Percentiles rank a stretch among this genome's conserved stretches.
Evolutionary conservation across 1,284 basidiomycete genomes (phyloP).

Genomic region (Ceratobasidium sp.): DNA sequence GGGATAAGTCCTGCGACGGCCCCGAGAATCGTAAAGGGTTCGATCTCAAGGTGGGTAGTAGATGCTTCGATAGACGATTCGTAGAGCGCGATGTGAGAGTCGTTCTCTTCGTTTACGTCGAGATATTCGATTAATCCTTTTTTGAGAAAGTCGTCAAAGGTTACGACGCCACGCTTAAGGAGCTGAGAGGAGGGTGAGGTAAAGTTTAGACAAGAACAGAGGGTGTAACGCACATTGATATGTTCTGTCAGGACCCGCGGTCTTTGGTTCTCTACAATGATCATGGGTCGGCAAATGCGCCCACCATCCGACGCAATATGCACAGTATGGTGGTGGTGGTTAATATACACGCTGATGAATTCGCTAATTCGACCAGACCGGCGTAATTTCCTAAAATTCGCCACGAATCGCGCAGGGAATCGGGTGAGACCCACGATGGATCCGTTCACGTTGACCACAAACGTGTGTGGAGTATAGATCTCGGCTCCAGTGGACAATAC

Average conservation of each 20-base stretch:
- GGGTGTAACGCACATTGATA: conserved; percentile 70
- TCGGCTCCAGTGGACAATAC: conserved; percentile 93
- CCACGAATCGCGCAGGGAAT: conserved; percentile 87
- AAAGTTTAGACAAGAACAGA: neutral
- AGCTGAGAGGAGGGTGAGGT: conserved; percentile 57
- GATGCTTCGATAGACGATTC: conserved; percentile 85
- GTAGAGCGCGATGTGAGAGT: conserved; percentile 96
- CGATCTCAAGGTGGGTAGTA: conserved; percentile 99
- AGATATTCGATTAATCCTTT: conserved; percentile 99
- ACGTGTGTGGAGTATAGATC: conserved; percentile 92
- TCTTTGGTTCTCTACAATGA: conserved; percentile 91
- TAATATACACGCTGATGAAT: conserved; percentile 98
- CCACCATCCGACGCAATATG: conserved; percentile 99
- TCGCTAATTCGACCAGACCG: conserved; percentile 94
- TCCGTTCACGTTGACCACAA: conserved; percentile 98
- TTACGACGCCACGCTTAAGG: conserved; percentile 82
- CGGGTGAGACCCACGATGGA: conserved; percentile 95
- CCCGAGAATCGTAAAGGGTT: conserved; percentile 98
- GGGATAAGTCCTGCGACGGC: conserved; percentile 99
- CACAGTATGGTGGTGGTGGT: conserved; percentile 94
- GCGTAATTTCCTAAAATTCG: conserved; percentile 91
- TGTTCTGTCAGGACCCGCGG: conserved; percentile 87
- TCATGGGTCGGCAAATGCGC: conserved; percentile 97
- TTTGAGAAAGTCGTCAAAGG: conserved; percentile 95
- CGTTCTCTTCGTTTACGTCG: conserved; percentile 99